These are phyloP conservation scores for Penicillium goetzii DNA, from an alignment of 495 filamentous ascomycete species.

Conservation along the genomic window DNA sequence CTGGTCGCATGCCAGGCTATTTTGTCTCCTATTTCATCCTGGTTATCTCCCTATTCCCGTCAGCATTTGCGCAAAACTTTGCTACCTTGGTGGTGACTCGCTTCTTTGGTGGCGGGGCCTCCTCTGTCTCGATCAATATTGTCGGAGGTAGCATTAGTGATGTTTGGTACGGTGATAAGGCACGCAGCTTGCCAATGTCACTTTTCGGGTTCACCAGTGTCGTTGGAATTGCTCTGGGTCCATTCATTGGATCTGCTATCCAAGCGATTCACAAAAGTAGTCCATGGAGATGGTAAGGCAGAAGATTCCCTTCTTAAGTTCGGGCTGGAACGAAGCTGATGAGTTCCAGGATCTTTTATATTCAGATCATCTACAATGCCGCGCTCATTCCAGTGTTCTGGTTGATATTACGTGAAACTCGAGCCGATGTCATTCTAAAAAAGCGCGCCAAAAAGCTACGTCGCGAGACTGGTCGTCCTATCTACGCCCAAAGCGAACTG, in stretches of 20 bases:
- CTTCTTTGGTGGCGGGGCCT: conserved; percentile 54
- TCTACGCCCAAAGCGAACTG: conserved; percentile 44
- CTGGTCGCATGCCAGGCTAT: conserved; percentile 54
- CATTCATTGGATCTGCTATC: conserved; percentile 49
- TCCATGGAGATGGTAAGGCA: conserved; percentile 50
- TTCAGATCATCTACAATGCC: conserved; percentile 55
- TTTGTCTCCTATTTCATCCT: conserved; percentile 53
- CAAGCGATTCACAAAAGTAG: conserved; percentile 38
- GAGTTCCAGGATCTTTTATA: conserved; percentile 51
- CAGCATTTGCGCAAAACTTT: conserved; percentile 56
- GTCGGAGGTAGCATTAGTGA: conserved; percentile 52
- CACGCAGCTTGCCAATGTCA: conserved; percentile 49
- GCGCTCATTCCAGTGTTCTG: conserved; percentile 47
- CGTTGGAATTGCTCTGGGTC: conserved; percentile 52
- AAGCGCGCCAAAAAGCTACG: conserved; percentile 65
- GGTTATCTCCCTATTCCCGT: conserved; percentile 51
- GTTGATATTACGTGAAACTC: conserved; percentile 49
- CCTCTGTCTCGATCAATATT: conserved; percentile 51
- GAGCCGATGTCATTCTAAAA: conserved; percentile 57
- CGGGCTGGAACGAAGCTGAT: conserved; percentile 1
- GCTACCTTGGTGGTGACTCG: conserved; percentile 54
- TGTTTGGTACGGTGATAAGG: conserved; percentile 45
- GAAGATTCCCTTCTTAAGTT: neutral
- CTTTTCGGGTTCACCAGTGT: conserved; percentile 49
- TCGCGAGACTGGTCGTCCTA: conserved; percentile 55